Percentiles rank a stretch among this genome's conserved stretches.
Evolutionary conservation across 1,139 yeast genomes (phyloP).

Genomic region (Ogataea hybrid): DNA sequence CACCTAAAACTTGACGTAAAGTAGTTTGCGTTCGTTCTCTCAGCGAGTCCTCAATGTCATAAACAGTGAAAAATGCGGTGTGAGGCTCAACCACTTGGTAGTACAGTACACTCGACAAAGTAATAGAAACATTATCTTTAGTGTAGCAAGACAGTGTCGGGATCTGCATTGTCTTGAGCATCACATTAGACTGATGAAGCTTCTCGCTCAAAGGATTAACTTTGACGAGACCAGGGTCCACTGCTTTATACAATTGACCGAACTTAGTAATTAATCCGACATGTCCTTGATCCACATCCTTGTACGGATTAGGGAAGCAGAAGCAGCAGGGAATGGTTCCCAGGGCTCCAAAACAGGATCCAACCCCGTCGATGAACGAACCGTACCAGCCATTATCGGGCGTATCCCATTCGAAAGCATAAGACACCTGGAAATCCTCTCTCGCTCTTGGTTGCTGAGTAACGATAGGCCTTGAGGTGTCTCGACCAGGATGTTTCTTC

Average conservation of each 20-base stretch:
- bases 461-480: slow-evolving; percentile 2
- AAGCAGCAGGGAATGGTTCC: slow-evolving; percentile 60
- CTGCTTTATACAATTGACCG: slow-evolving; percentile 65
- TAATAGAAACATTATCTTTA: slow-evolving; percentile 63
- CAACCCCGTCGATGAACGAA: slow-evolving; percentile 42
- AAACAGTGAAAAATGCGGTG: slow-evolving; percentile 60
- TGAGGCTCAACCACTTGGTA: slow-evolving; percentile 70
- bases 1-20: slow-evolving; percentile 70
- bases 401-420: slow-evolving; percentile 35
- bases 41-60: slow-evolving; percentile 56
- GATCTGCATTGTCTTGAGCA: slow-evolving; percentile 61
- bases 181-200: slow-evolving; percentile 51
- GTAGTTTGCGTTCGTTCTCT: slow-evolving; percentile 74
- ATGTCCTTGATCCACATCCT: slow-evolving; percentile 62
- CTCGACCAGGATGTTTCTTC: background rate
- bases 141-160: slow-evolving; percentile 71
- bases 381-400: slow-evolving; percentile 39
- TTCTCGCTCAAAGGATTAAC: slow-evolving; percentile 66
- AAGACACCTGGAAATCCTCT: slow-evolving; percentile 37
- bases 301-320: slow-evolving; percentile 60
- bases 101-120: slow-evolving; percentile 65
- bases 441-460: slow-evolving; percentile 20
- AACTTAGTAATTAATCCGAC: slow-evolving; percentile 70
- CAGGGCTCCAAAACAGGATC: slow-evolving; percentile 48
- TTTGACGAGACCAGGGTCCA: slow-evolving; percentile 68